A percentile compares a stretch with the other conserved stretches of the same genome.
Evolutionary conservation across 179 eudicot genomes (phyloP).

Genomic region (Vitellaria paradoxa): DNA sequence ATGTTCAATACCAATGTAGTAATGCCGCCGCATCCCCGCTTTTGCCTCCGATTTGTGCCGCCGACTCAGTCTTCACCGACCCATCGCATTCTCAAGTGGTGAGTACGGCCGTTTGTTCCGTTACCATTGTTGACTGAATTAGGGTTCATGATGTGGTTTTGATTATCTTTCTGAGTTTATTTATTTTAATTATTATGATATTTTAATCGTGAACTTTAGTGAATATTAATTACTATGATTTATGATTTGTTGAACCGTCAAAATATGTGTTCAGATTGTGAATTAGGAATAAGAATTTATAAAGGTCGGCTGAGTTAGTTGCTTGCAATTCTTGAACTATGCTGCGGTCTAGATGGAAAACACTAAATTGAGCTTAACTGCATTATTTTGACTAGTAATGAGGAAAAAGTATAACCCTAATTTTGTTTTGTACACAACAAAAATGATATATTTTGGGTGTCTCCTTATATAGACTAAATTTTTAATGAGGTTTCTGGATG

Average conservation of each 20-base stretch:
- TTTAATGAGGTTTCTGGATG: not conserved
- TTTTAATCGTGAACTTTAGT: not conserved
- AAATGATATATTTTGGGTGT: not conserved
- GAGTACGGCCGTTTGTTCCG: not conserved
- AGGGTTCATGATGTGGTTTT: not conserved
- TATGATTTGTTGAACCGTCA: not conserved
- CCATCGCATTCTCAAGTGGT: not conserved
- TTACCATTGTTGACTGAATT: not conserved
- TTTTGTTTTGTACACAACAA: not conserved
- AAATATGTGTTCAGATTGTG: not conserved
- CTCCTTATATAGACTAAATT: too few relatives aligned
- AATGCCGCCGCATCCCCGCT: not conserved
- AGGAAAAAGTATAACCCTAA: not conserved
- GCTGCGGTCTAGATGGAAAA: not conserved
- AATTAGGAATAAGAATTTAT: too few relatives aligned
- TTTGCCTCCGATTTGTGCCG: constrained; percentile 4
- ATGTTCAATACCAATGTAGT: constrained; percentile 24
- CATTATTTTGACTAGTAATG: not conserved
- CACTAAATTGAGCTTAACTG: not conserved
- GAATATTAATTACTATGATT: too few relatives aligned
- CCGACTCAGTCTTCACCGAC: constrained; percentile 1
- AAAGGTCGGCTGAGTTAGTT: not conserved
- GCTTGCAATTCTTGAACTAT: not conserved
- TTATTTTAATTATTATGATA: not conserved
- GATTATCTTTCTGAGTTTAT: not conserved